phyloP scores from a whole-genome alignment of 257 asterid genomes.

The Lantana camara region DNA sequence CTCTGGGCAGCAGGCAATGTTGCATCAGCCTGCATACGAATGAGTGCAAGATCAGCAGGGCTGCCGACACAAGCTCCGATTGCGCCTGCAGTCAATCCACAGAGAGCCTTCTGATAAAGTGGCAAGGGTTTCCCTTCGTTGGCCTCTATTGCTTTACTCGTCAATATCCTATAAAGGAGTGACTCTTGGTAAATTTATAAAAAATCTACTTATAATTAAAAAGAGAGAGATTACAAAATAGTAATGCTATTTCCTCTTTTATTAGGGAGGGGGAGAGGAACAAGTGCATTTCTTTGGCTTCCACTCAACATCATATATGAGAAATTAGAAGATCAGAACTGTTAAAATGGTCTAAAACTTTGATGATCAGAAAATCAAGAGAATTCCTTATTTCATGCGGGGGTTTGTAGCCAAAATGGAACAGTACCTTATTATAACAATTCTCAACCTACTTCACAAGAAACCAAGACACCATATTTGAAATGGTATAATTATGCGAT shows the following conservation, averaged over 20 bases:
- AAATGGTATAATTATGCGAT: not conserved
- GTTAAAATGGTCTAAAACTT: not conserved
- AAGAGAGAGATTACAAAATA: not conserved
- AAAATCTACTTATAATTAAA: not conserved
- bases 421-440: not conserved
- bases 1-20: slow-evolving; percentile 85
- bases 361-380: slow-evolving; percentile 1
- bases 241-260: not conserved
- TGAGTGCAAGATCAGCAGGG: slow-evolving; percentile 96
- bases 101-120: slow-evolving; percentile 87
- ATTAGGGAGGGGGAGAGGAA: no score
- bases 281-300: no score
- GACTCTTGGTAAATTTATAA: slow-evolving; percentile 1
- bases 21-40: slow-evolving; percentile 99
- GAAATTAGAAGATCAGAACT: not conserved
- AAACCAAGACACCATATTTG: not conserved
- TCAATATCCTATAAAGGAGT: slow-evolving; percentile 55
- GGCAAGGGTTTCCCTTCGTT: slow-evolving; percentile 94
- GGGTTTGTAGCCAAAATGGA: not conserved
- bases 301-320: no score
- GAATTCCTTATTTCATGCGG: not conserved
- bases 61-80: slow-evolving; percentile 90
- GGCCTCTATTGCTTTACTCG: slow-evolving; percentile 87
- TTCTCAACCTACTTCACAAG: not conserved
- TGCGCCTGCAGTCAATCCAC: slow-evolving; percentile 98